A percentile compares a stretch with the other conserved stretches of the same genome.
Evolutionary conservation across 2,329 filamentous ascomycete species (phyloP).

Genomic region (Shiraia bambusicola): DNA sequence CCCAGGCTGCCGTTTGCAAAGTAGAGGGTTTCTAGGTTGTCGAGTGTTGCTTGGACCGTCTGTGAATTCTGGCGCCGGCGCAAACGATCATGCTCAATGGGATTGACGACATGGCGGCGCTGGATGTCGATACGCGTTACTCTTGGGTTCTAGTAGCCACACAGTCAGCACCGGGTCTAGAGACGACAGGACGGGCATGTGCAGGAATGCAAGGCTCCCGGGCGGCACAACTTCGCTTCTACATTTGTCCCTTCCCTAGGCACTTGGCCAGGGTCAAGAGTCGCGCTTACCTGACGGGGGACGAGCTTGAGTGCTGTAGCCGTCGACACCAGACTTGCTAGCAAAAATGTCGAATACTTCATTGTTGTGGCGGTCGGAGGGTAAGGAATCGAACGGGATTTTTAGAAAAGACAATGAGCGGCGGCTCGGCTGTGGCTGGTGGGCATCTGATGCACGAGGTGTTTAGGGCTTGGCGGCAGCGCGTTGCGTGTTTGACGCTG

Average conservation of each 20-base stretch:
- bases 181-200: constrained; percentile 1
- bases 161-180: constrained; percentile 7
- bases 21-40: constrained; percentile 62
- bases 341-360: constrained; percentile 35
- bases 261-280: constrained; percentile 30
- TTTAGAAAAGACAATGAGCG: constrained; percentile 1
- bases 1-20: constrained; percentile 60
- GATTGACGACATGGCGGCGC: constrained; percentile 50
- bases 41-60: constrained; percentile 51
- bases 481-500: background rate
- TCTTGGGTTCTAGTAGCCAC: constrained; percentile 42
- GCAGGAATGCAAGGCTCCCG: constrained; percentile 4
- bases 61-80: constrained; percentile 45
- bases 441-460: constrained; percentile 1
- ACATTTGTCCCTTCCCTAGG: constrained; percentile 6
- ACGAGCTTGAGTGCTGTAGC: constrained; percentile 32
- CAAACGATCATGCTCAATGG: constrained; percentile 49
- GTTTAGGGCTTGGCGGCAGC: constrained; percentile 4
- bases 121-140: constrained; percentile 55
- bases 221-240: constrained; percentile 20
- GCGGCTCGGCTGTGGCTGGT: constrained; percentile 4
- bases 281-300: constrained; percentile 37
- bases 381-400: background rate
- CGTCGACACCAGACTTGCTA: constrained; percentile 33
- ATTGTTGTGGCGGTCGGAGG: constrained; percentile 16